These are phyloP conservation scores for Phaeomoniella chlamydospora DNA, from an alignment of 2,329 filamentous ascomycete genomes.

Conservation along the genomic window DNA sequence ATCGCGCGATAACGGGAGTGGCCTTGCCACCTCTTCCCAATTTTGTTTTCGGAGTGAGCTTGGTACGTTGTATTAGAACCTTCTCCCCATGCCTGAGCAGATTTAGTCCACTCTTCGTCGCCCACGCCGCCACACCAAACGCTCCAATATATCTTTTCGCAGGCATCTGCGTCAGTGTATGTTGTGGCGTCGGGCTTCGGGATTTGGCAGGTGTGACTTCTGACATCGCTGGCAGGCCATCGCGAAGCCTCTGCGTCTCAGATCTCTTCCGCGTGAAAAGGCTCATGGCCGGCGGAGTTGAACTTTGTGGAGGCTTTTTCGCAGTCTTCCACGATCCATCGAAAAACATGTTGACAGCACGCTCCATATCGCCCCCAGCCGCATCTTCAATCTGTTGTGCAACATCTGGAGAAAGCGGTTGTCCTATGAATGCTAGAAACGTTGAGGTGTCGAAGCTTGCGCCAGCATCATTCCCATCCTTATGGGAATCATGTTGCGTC, in stretches of 20 bases:
- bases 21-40: conserved; percentile 29
- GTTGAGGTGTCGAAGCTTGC: conserved; percentile 36
- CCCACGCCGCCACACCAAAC: conserved; percentile 85
- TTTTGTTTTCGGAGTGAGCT: conserved; percentile 46
- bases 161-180: conserved; percentile 29
- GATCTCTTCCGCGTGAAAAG: not conserved
- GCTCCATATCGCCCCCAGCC: conserved; percentile 39
- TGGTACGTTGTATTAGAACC: conserved; percentile 79
- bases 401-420: conserved; percentile 27
- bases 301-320: not conserved
- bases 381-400: conserved; percentile 33
- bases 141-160: conserved; percentile 68
- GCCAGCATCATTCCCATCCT: conserved; percentile 31
- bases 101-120: conserved; percentile 65
- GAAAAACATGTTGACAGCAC: conserved; percentile 49
- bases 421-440: conserved; percentile 44
- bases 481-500: no score
- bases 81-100: conserved; percentile 67
- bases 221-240: not conserved
- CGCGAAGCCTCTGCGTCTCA: not conserved
- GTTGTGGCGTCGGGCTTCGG: not conserved
- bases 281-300: not conserved
- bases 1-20: conserved; percentile 23
- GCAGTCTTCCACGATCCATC: conserved; percentile 45
- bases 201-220: not conserved